Evolutionary conservation across 345 rosid species (phyloP), one percentile per base, ranked within the genome.

Genomic region (Populus ilicifolia): DNA sequence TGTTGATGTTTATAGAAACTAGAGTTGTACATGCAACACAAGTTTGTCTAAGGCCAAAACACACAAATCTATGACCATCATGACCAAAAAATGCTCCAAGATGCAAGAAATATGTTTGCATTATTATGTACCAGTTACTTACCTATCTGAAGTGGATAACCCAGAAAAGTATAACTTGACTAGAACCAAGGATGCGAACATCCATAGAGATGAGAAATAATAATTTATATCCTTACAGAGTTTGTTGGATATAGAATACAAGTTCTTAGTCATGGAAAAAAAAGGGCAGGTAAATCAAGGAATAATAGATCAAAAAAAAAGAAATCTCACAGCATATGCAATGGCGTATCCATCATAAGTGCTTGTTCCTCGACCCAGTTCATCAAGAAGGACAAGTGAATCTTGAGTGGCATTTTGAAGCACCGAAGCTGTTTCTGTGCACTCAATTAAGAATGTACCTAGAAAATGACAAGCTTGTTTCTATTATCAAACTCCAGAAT

Each of bases 321-420:
- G 75, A 75, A 75, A 67, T 63, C 89, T 87, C 79, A 96, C 99
- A 4, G 98, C 92, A 73, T 90, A 96, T 65, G 97, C 98, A 62
- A 93, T 93, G 84, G 99, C 94, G 75, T 96, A 96, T 78, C 99
- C 98, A 69, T 93, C 98, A 75, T 92, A 95, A 75, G 98, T 95
- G 87, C 99, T 95, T 35, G 99, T 93, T 83, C 98, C 99, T 63
- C 98, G 96, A 72, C 99, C 99, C 59, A 95, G 86, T 77, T 95
- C 99, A 75, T 93, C 98, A 52, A 95, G 98, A 86, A 95, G 82
- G 67, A 95, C 97, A 20, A 95, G 87, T 61, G 99, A 92, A 87
- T 93, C 92, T 81, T 90, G 90, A 20, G 98, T 92, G 80, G 99
- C 98, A 74, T 90, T 93, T 78, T 89, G 93, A 85, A 95, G 98